A percentile compares a stretch with the other conserved stretches of the same genome.
These are phyloP conservation scores for Lepidium aucheri DNA, from an alignment of 345 rosid genomes.

Conservation along the genomic window DNA sequence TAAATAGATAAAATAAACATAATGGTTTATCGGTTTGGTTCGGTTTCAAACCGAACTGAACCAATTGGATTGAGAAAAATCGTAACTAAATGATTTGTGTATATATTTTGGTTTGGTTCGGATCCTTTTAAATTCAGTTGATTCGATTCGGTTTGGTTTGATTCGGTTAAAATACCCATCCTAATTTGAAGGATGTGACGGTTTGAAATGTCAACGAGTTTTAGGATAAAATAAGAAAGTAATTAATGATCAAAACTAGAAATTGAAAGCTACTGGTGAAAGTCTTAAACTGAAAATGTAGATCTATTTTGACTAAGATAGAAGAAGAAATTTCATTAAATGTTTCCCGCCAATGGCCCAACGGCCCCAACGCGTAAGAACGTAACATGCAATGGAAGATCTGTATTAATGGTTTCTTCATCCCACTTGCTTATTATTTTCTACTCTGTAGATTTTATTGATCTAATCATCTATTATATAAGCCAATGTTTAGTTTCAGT, in stretches of 20 bases:
- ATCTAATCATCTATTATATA: conserved; percentile 4
- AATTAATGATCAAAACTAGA: conserved; percentile 3
- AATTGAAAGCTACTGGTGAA: not conserved
- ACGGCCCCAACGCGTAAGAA: conserved; percentile 31
- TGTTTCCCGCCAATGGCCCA: conserved; percentile 27
- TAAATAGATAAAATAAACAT: too few species aligned
- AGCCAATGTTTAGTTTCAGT: conserved; percentile 11
- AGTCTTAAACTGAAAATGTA: not conserved
- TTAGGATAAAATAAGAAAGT: conserved; percentile 1
- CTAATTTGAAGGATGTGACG: conserved; percentile 4
- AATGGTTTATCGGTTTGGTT: too few species aligned
- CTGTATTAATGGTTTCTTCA: conserved; percentile 28
- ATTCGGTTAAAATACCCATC: too few species aligned
- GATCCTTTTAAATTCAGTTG: too few species aligned
- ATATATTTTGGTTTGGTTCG: too few species aligned
- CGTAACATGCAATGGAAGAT: conserved; percentile 26
- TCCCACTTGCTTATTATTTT: conserved; percentile 20
- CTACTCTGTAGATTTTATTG: not conserved
- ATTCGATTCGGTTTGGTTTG: too few species aligned
- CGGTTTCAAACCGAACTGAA: too few species aligned
- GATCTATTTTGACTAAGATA: conserved; percentile 19
- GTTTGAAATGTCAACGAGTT: conserved; percentile 17
- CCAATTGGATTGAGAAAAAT: too few species aligned
- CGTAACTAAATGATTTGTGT: too few species aligned
- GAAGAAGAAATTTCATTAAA: conserved; percentile 7